Base-by-base conservation (phyloP, 257 asterid species). In the Solanum medicagineum region DNA sequence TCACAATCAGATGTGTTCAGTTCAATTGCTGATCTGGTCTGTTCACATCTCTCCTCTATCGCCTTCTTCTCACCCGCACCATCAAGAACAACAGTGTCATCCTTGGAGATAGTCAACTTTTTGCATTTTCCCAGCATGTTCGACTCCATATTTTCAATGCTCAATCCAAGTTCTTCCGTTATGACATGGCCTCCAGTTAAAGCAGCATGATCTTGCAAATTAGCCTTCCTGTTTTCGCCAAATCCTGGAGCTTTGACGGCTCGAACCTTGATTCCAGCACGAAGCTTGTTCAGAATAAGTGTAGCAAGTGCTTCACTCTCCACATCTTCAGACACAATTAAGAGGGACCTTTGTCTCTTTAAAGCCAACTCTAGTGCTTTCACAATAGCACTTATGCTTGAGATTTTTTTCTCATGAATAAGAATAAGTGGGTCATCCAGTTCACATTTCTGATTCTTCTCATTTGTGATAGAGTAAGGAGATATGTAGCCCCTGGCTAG, bases 241-340 rank as follows among this genome's bases (percentile, higher is more conserved):
- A 89, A 92, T 32, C 94, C 95, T 55, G 93, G 95, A 84, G 95
- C 94, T 90, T 92, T 92, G 79, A 92, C 79, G 80, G 94, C 94
- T 32, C 94, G 91, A 56, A 91, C 94, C 94, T 91, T 91, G 80
- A 90, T 85, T 65, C 94, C 94, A 51, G 87, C 94, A 56, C 93
- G 93, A 84, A 91, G 94, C 87, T 92, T 92, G 89, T 92, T 92
- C 9, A 92, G 85, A 83, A 91, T 88, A 74, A 92, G 90, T 60
- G 93, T 87, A 12, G 92, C 94, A 47, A 92, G 87, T 13, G 90
- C 93, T 8, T 92, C 95, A 59, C 95, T 88, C 66, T 91, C 94
- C 57, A 90, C 85, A 53, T 91, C 95, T 73, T 91, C 94, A 9
- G 95, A 69, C 85, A 91, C 93, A 66, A 92, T 90, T 89, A 92